phyloP scores from a whole-genome alignment of 2,329 filamentous ascomycete species.

The Pleoardoris graminearum region DNA sequence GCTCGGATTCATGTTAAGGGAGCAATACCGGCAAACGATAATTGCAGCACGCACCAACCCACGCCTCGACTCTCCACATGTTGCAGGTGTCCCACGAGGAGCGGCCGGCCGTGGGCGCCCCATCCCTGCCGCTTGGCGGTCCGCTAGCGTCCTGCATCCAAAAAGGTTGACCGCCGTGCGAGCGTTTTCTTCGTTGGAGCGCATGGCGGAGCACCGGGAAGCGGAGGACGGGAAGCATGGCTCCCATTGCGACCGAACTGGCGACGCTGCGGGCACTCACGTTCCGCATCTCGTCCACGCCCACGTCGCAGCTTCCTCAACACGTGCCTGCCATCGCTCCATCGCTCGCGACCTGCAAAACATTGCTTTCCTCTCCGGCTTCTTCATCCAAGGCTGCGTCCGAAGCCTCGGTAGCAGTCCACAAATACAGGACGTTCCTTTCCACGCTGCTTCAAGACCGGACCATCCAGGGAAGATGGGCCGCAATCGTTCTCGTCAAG shows the following conservation, averaged over 20 bases:
- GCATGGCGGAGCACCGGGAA: constrained; percentile 4
- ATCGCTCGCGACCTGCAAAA: constrained; percentile 57
- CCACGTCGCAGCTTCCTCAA: constrained; percentile 72
- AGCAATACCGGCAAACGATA: constrained; percentile 26
- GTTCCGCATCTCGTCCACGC: constrained; percentile 70
- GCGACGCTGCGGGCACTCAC: constrained; percentile 55
- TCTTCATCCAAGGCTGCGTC: constrained; percentile 64
- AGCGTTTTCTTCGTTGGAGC: background rate
- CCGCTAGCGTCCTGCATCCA: constrained; percentile 18
- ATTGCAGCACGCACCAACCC: constrained; percentile 21
- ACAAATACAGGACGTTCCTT: constrained; percentile 80
- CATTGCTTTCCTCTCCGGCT: constrained; percentile 64
- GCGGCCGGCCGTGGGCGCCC: constrained; percentile 16
- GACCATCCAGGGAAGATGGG: constrained; percentile 73
- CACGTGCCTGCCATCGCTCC: constrained; percentile 70
- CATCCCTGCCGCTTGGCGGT: constrained; percentile 28
- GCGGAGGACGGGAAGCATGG: constrained; percentile 21
- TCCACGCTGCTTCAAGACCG: constrained; percentile 78
- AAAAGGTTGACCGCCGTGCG: background rate
- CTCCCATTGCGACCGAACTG: constrained; percentile 30
- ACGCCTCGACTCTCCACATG: constrained; percentile 17
- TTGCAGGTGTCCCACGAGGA: constrained; percentile 12
- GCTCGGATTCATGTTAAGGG: constrained; percentile 36
- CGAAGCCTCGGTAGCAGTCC: constrained; percentile 70
- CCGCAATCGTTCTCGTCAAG: constrained; percentile 78